Evolutionary conservation across 306 rosid genomes (phyloP), one percentile per base, ranked within the genome.

Genomic region (Spatholobus suberectus): DNA sequence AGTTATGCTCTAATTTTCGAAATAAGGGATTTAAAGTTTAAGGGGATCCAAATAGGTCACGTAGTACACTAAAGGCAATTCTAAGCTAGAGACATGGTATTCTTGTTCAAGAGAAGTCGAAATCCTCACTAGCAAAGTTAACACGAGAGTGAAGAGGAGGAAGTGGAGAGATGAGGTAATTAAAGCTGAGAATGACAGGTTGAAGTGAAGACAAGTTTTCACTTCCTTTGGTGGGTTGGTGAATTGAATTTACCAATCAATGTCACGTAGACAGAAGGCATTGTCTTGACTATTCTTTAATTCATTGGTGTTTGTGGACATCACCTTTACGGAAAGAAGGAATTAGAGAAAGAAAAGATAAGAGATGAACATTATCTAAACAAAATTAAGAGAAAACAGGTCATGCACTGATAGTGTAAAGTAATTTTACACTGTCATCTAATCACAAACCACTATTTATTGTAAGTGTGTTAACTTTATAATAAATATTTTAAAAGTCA

Each of bases 281-380:
- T 54, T 79, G 18, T 57, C 59, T 80, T 70, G 52, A 79, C 70
- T 43, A 51, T 26, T 35, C 70, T 51, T 49, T 72, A 23, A 37
- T 49, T 71, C 51, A 32, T 54, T 51, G 74, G 67, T 34, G 58
- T 34, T 40, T 40, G 52, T 81, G 43, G 26, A 52, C 27, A 75
- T 84, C 81, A 38, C 59, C 88, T 85, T 85, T 80, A 81, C 46
- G 52, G 49, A 87, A 83, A 85, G 43, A 52, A 52, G 24, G 58
- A n/a, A 52, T 52, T 6, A n/a, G 0, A 17, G 24, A 52, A n/a
- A n/a, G 24, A 23, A 66, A n/a, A 66, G 47, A 17, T 66, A 40
- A 5, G 77, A 79, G 86, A 83, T 87, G 14, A 86, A 27, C 85
- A 71, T 82, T 68, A 86, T 84, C 86, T 34, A 17, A 85, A 72